Conservation (phyloP, 73 alveolate genomes). For the Blepharisma stoltei region DNA sequence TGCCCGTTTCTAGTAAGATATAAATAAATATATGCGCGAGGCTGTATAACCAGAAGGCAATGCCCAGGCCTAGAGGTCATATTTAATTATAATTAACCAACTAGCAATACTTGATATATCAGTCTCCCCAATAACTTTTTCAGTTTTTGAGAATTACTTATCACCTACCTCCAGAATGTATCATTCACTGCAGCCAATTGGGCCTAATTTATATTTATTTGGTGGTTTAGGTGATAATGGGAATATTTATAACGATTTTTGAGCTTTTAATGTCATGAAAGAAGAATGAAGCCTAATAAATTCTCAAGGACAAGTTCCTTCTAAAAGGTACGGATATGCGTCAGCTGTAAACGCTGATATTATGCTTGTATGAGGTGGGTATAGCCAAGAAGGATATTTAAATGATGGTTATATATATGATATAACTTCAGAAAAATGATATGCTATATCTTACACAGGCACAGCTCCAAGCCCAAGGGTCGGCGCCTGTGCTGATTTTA, state of each 20-base stretch:
- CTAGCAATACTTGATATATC: neutral
- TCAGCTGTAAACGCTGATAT: neutral
- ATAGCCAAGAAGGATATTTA: neutral
- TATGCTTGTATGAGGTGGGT: neutral
- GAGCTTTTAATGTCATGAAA: neutral
- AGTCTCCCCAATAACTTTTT: neutral
- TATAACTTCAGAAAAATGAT: neutral
- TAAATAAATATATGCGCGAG: too few species aligned
- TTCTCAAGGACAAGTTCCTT: neutral
- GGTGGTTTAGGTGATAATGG: neutral
- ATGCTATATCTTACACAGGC: neutral
- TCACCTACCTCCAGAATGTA: neutral
- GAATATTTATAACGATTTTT: neutral
- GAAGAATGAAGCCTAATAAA: neutral
- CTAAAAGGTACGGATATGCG: neutral
- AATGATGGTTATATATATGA: neutral
- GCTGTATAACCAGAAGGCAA: too few species aligned
- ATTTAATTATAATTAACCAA: too few species aligned
- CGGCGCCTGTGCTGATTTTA: neutral
- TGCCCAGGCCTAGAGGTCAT: too few species aligned
- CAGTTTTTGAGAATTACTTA: neutral
- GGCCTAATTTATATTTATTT: neutral
- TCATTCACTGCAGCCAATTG: neutral
- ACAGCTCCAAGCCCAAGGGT: neutral
- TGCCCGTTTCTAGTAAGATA: too few species aligned